phyloP scores from a whole-genome alignment of 768 basidiomycete species.

The Lenzites betulinus region DNA sequence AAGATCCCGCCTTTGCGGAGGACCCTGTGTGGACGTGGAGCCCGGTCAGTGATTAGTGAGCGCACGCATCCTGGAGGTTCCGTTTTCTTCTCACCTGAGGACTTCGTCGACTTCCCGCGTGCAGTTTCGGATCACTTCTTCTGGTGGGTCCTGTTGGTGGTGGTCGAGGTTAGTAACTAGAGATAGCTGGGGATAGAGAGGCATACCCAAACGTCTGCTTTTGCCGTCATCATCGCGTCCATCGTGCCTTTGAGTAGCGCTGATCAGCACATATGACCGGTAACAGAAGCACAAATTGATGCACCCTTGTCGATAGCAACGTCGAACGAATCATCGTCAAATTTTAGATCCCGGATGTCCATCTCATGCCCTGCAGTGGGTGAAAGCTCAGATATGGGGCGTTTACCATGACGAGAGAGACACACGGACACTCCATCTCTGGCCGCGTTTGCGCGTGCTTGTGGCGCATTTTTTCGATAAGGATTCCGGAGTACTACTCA shows the following conservation, averaged over 20 bases:
- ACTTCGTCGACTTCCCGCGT: constrained; percentile 77
- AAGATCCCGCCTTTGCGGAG: constrained; percentile 63
- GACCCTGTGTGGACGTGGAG: constrained; percentile 47
- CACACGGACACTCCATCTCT: constrained; percentile 67
- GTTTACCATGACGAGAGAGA: too few relatives aligned
- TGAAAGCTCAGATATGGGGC: too few relatives aligned
- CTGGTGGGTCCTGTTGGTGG: constrained; percentile 67
- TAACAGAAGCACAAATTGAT: background rate
- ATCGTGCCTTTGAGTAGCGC: constrained; percentile 57
- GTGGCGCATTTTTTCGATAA: constrained; percentile 72
- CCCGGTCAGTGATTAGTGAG: background rate
- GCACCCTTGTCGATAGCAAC: constrained; percentile 83
- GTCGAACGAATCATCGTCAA: constrained; percentile 66
- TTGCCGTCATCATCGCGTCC: constrained; percentile 88
- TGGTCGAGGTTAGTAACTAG: background rate
- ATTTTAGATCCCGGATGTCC: constrained; percentile 73
- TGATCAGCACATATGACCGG: background rate
- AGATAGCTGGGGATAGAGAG: background rate
- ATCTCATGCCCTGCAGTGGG: constrained; percentile 69
- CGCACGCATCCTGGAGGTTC: background rate
- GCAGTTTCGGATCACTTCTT: constrained; percentile 69
- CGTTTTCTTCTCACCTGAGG: constrained; percentile 49
- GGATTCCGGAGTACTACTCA: constrained; percentile 67
- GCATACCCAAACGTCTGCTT: constrained; percentile 80
- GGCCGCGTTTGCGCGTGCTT: constrained; percentile 53